Evolutionary conservation across 352 stramenopile species (phyloP), one percentile per base, ranked within the genome.

Genomic region (Pythium volutum): DNA sequence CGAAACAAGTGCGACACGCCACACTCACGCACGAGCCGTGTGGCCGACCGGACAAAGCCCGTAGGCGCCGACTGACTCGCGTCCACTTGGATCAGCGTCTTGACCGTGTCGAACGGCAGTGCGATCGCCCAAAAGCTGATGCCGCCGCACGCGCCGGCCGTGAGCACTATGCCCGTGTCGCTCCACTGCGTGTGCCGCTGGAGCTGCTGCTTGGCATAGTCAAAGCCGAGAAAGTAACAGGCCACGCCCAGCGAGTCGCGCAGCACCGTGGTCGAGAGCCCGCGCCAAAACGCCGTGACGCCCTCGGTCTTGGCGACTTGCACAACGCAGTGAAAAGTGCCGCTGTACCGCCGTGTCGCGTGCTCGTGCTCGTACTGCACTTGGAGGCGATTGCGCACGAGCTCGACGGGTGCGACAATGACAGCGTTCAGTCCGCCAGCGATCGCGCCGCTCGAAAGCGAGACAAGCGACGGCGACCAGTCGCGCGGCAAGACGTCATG

Each of bases 141-240:
- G n/a, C 88, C 84, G 18, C 84, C 88, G 29, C 73, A 76, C n/a
- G 86, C 86, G 1, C 86, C 88, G 22, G 83, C 81, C 11, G 70
- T 69, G 23, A 94, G 63, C 11, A 96, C 54, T 46, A 77, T 74
- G 1, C 61, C 61, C 1, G 76, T 87, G 10, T 89, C 76, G n/a
- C 72, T 73, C 36, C 81, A 47, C 7, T 63, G 60, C 4, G 66
- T 61, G 9, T 31, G 60, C 0, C 34, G 39, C 45, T 29, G 29
- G 31, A 91, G 59, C 14, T 60, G 55, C 39, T 76, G 67, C 64
- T 79, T 89, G 16, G 77, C 77, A 49, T 84, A 81, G 50, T 95
- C 85, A 60, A 89, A 96, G n/a, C 77, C 82, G 2, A 93, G 56
- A 58, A 96, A 96, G 63, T 93, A 96, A 50, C 77, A 90, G 11